Evolutionary conservation across 352 stramenopile genomes (phyloP), one percentile per base, ranked within the genome.

Genomic region (Phytopythium ostracodes): DNA sequence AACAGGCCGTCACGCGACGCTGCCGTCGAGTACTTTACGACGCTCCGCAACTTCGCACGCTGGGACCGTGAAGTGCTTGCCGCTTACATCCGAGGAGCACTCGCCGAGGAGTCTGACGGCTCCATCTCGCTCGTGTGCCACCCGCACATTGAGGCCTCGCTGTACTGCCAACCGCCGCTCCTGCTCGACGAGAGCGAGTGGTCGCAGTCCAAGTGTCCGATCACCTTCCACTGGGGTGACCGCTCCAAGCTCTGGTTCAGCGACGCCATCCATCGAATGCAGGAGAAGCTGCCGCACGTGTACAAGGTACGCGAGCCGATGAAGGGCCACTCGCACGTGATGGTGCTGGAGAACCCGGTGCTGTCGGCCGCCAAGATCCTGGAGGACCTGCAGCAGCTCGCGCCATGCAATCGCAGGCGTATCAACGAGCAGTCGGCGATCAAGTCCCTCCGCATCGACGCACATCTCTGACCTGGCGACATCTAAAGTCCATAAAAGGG

Each of bases 41-140:
- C 31, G 10, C 66, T 80, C 14, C 72, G 71, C 53, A 80, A 72
- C 56, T 75, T 83, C n/a, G 60, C 36, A 9, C 42, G 46, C 2
- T 83, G 74, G 74, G 63, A 83, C 51, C 70, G 67, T 4, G 74
- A 83, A 40, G 54, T 67, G 0, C 58, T 83, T 12, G 64, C 60
- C 9, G 58, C 62, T 20, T 83, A 78, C 50, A 2, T 74, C 15
- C 29, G 59, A 36, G 71, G 72, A 10, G 72, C 69, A 29, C 50
- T 83, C 2, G 60, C 78, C 1, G 63, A 81, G 25, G 60, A 70
- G 22, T n/a, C 38, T 7, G 69, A 67, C 25, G 64, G 69, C 10
- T 65, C 66, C 14, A 66, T 63, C 12, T 46, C 67, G 25, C 63
- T 81, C 42, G 69, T 71, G 18, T 81, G 73, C 46, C 63, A 73